These are phyloP conservation scores for Vitis rotundifolia DNA, from an alignment of 164 flowering plant genomes.

Conservation along the genomic window DNA sequence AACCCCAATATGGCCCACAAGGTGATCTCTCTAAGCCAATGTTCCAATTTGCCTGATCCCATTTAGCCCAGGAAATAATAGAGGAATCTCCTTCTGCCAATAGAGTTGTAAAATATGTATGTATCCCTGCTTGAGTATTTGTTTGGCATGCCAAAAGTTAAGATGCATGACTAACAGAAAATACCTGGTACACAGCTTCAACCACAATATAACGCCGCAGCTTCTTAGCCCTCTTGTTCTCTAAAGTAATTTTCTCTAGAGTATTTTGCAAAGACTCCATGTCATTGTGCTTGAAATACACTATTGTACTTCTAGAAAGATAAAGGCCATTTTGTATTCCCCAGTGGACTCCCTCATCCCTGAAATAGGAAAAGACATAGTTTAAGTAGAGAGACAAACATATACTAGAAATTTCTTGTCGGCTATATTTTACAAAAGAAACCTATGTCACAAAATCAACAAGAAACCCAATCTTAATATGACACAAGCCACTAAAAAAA, in stretches of 20 bases:
- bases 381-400: not conserved
- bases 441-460: too few relatives aligned
- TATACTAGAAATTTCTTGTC: not conserved
- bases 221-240: slow-evolving; percentile 73
- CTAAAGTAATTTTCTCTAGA: slow-evolving; percentile 67
- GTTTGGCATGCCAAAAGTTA: not conserved
- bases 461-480: too few relatives aligned
- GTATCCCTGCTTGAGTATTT: too few relatives aligned
- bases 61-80: too few relatives aligned
- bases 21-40: too few relatives aligned
- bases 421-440: not conserved
- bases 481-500: too few relatives aligned
- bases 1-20: too few relatives aligned
- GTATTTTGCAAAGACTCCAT: slow-evolving; percentile 73
- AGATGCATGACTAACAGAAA: not conserved
- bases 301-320: slow-evolving; percentile 91
- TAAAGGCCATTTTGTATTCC: slow-evolving; percentile 97
- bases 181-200: slow-evolving; percentile 97
- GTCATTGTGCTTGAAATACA: slow-evolving; percentile 95
- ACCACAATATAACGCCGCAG: slow-evolving; percentile 92
- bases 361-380: slow-evolving; percentile 24
- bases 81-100: too few relatives aligned
- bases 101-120: too few relatives aligned
- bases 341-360: slow-evolving; percentile 99
- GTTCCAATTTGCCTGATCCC: too few relatives aligned